These are phyloP conservation scores for Solanum peruvianum DNA, from an alignment of 257 asterid genomes.

Conservation along the genomic window DNA sequence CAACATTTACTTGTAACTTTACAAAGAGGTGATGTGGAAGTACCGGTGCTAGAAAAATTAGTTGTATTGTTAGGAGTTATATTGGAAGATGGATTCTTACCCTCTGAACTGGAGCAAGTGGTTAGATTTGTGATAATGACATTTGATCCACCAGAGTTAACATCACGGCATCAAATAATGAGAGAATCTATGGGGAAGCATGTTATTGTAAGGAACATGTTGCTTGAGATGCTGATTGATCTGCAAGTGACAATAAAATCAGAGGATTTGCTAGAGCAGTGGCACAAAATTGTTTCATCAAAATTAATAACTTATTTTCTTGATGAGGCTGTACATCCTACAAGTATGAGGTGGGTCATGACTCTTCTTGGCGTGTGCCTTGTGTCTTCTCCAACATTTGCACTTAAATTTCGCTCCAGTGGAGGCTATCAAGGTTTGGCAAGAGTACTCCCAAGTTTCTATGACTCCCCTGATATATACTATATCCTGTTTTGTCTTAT, in stretches of 20 bases:
- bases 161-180: conserved; percentile 46
- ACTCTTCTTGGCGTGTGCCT: conserved; percentile 98
- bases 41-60: conserved; percentile 82
- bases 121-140: conserved; percentile 96
- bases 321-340: conserved; percentile 98
- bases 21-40: conserved; percentile 99
- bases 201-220: conserved; percentile 93
- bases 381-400: conserved; percentile 86
- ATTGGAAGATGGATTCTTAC: conserved; percentile 93
- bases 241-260: conserved; percentile 91
- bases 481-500: conserved; percentile 90
- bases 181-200: conserved; percentile 98
- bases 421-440: conserved; percentile 97
- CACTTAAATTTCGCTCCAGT: conserved; percentile 90
- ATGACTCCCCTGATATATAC: conserved; percentile 97
- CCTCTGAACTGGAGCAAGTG: conserved; percentile 95
- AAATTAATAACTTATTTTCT: conserved; percentile 81
- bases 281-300: conserved; percentile 98
- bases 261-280: conserved; percentile 96
- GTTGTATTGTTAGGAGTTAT: conserved; percentile 88
- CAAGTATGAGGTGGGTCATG: conserved; percentile 99
- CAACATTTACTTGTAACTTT: conserved; percentile 92
- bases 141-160: conserved; percentile 83
- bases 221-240: conserved; percentile 98
- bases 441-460: conserved; percentile 90